Evolutionary conservation across 225 moss, liverwort and hornwort species (phyloP), one percentile per base, ranked within the genome.

Genomic region (Physcomitrium patens): DNA sequence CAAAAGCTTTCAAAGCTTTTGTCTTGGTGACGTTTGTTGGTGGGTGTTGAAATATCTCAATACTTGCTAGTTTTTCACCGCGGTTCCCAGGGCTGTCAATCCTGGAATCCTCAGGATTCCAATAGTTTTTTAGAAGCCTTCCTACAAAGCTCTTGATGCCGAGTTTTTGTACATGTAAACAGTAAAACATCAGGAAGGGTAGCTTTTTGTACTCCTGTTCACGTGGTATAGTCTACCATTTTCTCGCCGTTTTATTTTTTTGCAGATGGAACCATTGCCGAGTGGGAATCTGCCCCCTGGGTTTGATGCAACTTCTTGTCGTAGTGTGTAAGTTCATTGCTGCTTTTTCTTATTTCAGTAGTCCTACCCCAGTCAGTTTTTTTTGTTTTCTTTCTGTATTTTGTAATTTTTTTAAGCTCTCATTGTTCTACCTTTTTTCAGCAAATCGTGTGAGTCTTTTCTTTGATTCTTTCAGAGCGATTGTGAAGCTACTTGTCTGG

Each of bases 191-290:
- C 17, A 61, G 71, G 47, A 52, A 76, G 60, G 54, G 42, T 63
- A 67, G 44, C 9, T 62, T 74, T 69, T 77, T 67, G 73, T 68
- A 24, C 43, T 60, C 52, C 62, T 77, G 64, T 85, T 85, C 85
- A 78, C 64, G 60, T 68, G 64, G 63, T 76, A 51, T 60, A 77
- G 82, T 63, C 58, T 76, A 73, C 73, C 81, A 82, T 72, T 76
- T 78, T 85, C 75, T 94, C 83, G 85, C 82, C 76, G 73, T 86
- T 84, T 37, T 37, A 37, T 37, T 37, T 37, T 91, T 92, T 91
- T 97, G 96, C 96, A 97, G 96, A 97, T 97, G 92, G 96, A 97
- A 89, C 96, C 96, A 92, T 91, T 97, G 92, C 96, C 96, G 89
- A 97, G 96, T 94, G 96, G 96, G 85, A 97, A 97, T 90, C 96